Base-by-base conservation (phyloP, 202 grass and related monocot genomes). In the Saccharum hybrid region DNA sequence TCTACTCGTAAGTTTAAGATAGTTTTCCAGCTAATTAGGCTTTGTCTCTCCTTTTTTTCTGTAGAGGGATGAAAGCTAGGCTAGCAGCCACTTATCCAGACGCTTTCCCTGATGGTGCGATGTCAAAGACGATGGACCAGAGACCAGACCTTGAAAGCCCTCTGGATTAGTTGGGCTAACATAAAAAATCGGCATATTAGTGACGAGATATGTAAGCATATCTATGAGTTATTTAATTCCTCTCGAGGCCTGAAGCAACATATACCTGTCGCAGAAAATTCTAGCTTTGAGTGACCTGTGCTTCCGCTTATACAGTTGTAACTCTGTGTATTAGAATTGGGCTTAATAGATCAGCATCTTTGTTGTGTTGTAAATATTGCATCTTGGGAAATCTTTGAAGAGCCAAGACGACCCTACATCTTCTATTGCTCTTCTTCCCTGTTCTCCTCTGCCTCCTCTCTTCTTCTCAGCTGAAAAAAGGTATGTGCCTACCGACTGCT, bases 131-230 rank as follows among this genome's bases (percentile, higher is more conserved):
- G 14, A 80, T 95, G 52, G 96, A 94, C 63, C 87, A 95, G 89
- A 98, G 95, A 82, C 92, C 92, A 45, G 92, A 98, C 73, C 92
- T 98, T 72, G 92, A 98, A 72, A 90, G 21, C 28, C 83, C 89
- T 83, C 70, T 95, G 9, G 75, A 89, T 40, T 82, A 88, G 72
- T 63, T n/a, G 33, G n/a, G 28, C 36, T 22, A 10, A 45, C 51
- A 41, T 51, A 8, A 63, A 33, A 52, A 22, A 40, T 68, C 49
- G 10, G n/a, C 73, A 42, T 74, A 10, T 54, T 48, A 66, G 16
- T 23, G 28, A 61, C 37, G 8, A 69, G 30, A 42, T 36, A 9
- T 68, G 49, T 5, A 40, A 6, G 15, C 14, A 5, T 36, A 36
- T 30, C 13, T 31, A 66, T 40, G 26, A 59, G 28, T 21, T 11